These are phyloP conservation scores for Spathaspora boniae DNA, from an alignment of 805 yeast species.

Conservation along the genomic window DNA sequence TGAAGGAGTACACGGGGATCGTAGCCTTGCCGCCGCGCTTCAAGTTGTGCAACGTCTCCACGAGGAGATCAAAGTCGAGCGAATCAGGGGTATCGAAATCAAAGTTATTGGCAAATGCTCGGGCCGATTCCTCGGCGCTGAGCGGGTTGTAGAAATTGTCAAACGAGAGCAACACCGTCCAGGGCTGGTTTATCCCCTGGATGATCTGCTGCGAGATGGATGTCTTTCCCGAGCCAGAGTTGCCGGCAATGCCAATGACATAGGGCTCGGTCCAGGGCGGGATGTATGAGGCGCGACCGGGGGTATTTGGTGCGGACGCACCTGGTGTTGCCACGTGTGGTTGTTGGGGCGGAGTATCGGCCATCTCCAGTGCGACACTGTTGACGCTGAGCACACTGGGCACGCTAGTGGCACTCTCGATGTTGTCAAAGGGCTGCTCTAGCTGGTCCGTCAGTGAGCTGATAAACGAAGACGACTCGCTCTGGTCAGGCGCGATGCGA, in stretches of 20 bases:
- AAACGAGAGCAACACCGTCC: conserved; percentile 87
- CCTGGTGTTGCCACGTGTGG: conserved; percentile 1
- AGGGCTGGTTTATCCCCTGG: conserved; percentile 76
- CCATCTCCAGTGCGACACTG: neutral
- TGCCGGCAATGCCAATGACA: conserved; percentile 48
- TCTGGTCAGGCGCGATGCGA: conserved; percentile 23
- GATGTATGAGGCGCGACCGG: conserved; percentile 25
- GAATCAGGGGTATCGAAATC: conserved; percentile 91
- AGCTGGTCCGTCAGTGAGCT: conserved; percentile 10
- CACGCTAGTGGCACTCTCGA: neutral
- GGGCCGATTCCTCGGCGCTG: conserved; percentile 51
- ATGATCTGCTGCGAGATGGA: conserved; percentile 84
- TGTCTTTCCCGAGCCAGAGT: conserved; percentile 83
- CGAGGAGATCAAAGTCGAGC: conserved; percentile 71
- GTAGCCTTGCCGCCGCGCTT: conserved; percentile 58
- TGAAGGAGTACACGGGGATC: conserved; percentile 56
- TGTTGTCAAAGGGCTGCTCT: conserved; percentile 1
- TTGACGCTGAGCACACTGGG: neutral
- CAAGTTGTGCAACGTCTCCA: conserved; percentile 58
- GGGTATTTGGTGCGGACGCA: too few species aligned
- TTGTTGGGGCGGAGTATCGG: conserved; percentile 3
- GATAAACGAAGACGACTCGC: conserved; percentile 23
- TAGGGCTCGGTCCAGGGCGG: conserved; percentile 45
- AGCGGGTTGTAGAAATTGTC: conserved; percentile 90
- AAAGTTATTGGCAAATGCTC: conserved; percentile 66